Evolutionary conservation across 805 yeast genomes (phyloP), one percentile per base, ranked within the genome.

Genomic region (Teunomyces stri): DNA sequence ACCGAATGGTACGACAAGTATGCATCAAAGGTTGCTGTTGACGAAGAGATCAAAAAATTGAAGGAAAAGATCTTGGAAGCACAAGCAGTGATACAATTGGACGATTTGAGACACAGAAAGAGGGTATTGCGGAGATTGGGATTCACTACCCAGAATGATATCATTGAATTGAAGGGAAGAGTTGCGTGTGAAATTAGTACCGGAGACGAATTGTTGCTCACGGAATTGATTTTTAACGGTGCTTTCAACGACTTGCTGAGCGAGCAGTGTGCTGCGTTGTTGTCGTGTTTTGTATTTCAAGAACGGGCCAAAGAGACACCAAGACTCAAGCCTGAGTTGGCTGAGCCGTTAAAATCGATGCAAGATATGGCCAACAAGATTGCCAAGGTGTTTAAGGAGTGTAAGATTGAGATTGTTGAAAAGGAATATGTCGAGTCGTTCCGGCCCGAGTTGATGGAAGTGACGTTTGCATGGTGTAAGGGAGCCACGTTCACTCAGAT

Each of bases 111-210:
- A 64, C 89, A 88, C 62, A 85, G 99, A 59, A 92, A 90, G 66
- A 79, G 98, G 59, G 98, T 95, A 1, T 73, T 94, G 57, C 82
- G 98, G 65, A 82, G 97, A 61, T 78, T 94, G 33, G 97, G 94
- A 0, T 94, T 94, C 70, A 85, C 91, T 35, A 85, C 95, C 2
- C 84, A 83, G 45, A 78, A 81, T 52, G 99, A 94, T 66, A 85
- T 94, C 51, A 95, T 94, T 53, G 97, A 94, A 65, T 76, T 94
- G 59, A 94, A 94, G 68, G 99, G 99, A 47, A 81, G 98, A 64
- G 98, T 94, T 47, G 97, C 97, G 0, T 92, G 98, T 68, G 97
- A 92, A 60, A 92, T 92, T 57, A 84, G 92, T 57, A 86, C 95
- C 18, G 97, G 97, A 50, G 89, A 84, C 61, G 96, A 89, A 67